These are phyloP conservation scores for Nakazawaea molendinolei DNA, from an alignment of 805 yeast species.

Conservation along the genomic window DNA sequence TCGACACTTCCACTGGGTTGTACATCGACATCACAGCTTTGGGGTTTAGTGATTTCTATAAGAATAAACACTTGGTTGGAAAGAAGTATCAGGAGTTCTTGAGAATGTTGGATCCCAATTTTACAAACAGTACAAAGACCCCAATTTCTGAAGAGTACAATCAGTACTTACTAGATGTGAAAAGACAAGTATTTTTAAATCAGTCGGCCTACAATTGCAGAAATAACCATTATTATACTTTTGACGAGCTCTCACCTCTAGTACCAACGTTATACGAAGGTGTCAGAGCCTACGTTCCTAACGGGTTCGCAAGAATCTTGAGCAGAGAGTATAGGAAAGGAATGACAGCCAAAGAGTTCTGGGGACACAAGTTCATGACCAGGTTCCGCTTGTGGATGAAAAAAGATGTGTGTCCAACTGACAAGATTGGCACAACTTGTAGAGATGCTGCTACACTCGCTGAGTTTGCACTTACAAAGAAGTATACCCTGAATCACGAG, in stretches of 20 bases:
- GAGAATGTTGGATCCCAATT: slow-evolving; percentile 17
- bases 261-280: slow-evolving; percentile 46
- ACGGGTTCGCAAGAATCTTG: slow-evolving; percentile 32
- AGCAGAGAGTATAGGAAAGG: slow-evolving; percentile 42
- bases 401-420: slow-evolving; percentile 21
- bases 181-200: slow-evolving; percentile 17
- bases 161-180: slow-evolving; percentile 10
- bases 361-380: slow-evolving; percentile 39
- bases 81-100: slow-evolving; percentile 9
- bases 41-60: slow-evolving; percentile 30
- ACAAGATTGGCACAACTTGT: slow-evolving; percentile 23
- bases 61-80: slow-evolving; percentile 16
- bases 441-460: slow-evolving; percentile 22
- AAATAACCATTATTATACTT: slow-evolving; percentile 43
- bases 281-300: slow-evolving; percentile 48
- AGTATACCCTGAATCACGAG: slow-evolving; percentile 22
- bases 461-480: slow-evolving; percentile 25
- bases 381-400: slow-evolving; percentile 53
- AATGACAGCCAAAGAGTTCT: slow-evolving; percentile 27
- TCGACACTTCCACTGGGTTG: slow-evolving; percentile 57
- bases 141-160: slow-evolving; percentile 15
- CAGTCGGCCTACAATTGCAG: slow-evolving; percentile 39
- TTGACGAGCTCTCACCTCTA: slow-evolving; percentile 44
- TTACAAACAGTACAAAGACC: slow-evolving; percentile 7
- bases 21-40: slow-evolving; percentile 64